A percentile compares a stretch with the other conserved stretches of the same genome.
phyloP scores from a whole-genome alignment of 345 rosid genomes.

The Sapria himalayana region DNA sequence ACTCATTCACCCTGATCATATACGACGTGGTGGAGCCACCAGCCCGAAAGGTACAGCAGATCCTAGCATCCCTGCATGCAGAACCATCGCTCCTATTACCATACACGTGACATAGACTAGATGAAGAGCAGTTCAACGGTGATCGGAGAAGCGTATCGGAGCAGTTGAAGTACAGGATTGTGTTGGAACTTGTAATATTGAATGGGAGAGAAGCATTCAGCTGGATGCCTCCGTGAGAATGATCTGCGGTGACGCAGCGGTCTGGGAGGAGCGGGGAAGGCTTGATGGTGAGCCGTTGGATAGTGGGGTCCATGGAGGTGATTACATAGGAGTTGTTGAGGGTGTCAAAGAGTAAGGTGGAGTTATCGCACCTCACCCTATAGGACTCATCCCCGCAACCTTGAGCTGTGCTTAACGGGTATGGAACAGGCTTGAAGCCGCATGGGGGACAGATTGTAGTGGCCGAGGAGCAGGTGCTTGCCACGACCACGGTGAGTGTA shows the following conservation, averaged over 20 bases:
- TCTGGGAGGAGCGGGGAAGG: slow-evolving; percentile 13
- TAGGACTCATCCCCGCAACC: slow-evolving; percentile 28
- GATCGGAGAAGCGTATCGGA: slow-evolving; percentile 10
- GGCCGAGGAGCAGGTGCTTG: neutral
- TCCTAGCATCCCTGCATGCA: slow-evolving; percentile 11
- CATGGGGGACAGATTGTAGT: slow-evolving; percentile 24
- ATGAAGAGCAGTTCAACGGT: slow-evolving; percentile 17
- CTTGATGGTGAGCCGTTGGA: slow-evolving; percentile 17
- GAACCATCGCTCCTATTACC: slow-evolving; percentile 4
- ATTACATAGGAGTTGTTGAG: slow-evolving; percentile 23
- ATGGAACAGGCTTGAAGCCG: slow-evolving; percentile 22
- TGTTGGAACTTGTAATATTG: slow-evolving; percentile 25
- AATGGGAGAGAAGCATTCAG: slow-evolving; percentile 18
- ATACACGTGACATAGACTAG: slow-evolving; percentile 23
- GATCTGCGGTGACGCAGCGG: slow-evolving; percentile 19
- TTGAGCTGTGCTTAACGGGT: slow-evolving; percentile 26
- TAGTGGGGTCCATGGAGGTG: slow-evolving; percentile 11
- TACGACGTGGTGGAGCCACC: slow-evolving; percentile 23
- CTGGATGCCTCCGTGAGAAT: slow-evolving; percentile 13
- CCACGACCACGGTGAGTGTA: neutral
- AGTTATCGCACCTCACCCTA: slow-evolving; percentile 19
- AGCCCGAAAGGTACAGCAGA: slow-evolving; percentile 18
- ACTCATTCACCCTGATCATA: slow-evolving; percentile 14
- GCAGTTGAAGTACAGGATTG: slow-evolving; percentile 26
- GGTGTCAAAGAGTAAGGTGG: slow-evolving; percentile 19